Evolutionary conservation across 2,329 filamentous ascomycete genomes (phyloP), one percentile per base, ranked within the genome.

Genomic region (Fusarium sacchari): DNA sequence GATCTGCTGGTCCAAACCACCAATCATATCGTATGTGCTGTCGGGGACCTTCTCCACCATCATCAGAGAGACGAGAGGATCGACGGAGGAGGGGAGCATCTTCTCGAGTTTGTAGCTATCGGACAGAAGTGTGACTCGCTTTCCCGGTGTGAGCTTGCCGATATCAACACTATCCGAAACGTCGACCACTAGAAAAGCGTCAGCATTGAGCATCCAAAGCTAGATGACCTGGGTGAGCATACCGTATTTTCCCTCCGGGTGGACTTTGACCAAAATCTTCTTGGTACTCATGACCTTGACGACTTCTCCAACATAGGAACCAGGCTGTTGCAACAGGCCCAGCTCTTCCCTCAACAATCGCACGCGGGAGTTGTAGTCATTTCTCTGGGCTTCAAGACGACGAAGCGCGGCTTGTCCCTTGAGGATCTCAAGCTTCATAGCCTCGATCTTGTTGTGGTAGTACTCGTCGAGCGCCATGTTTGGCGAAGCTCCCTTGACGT

Each of bases 1-100:
- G 87, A 99, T 98, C 83, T 99, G 96, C 83, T 99, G 96, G 82
- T 99, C 96, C 71, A 99, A 87, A 76, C 96, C 96, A 85, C 96
- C 96, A 83, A 99, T 99, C 96, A 99, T 99, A 86, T 99, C 96
- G 88, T 99, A 99, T 82, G 96, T 99, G 86, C 95, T 98, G 88
- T 99, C 96, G 22, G 96, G 96, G 22, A 99, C 96, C 88, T 99
- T 99, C 83, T 99, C 96, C 59, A 99, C 96, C 96, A 99, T 99
- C 96, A 99, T 99, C 82, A 99, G 93, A 40, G 96, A 99, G 64
- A 99, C 96, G 66, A 99, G 93, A 42, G 96, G 96, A 81, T 99
- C 96, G 81, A 99, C 96, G 26, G 96, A 99, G 62, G 96, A 98
- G 26, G 96, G 96, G 15, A 99, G 91, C 86, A 98, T 97, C 88